phyloP scores from a whole-genome alignment of 2,329 filamentous ascomycete species.

The Fusarium sp. region DNA sequence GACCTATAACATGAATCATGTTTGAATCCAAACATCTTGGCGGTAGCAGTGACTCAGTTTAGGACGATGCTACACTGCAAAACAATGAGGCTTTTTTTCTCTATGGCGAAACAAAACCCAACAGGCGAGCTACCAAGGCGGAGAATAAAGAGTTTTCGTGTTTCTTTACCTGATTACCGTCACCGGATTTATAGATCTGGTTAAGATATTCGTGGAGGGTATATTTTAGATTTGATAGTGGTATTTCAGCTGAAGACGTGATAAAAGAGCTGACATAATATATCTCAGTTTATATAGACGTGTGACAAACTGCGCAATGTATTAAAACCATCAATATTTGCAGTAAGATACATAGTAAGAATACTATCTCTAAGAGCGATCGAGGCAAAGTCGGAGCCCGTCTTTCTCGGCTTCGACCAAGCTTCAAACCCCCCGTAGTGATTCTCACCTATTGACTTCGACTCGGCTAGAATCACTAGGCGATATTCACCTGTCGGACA shows the following conservation, averaged over 20 bases:
- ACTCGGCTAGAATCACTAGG: constrained; percentile 52
- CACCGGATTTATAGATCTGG: constrained; percentile 4
- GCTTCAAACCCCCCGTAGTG: constrained; percentile 46
- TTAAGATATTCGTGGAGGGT: background rate
- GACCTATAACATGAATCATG: constrained; percentile 28
- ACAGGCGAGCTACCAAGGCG: background rate
- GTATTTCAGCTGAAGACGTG: constrained; percentile 1
- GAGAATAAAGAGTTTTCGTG: background rate
- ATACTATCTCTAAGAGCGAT: background rate
- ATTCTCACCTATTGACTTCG: constrained; percentile 51
- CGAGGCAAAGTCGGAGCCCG: constrained; percentile 38
- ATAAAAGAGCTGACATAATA: background rate
- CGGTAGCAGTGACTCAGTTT: background rate
- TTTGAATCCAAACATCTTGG: constrained; percentile 23
- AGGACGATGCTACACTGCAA: constrained; percentile 18
- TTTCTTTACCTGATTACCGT: background rate
- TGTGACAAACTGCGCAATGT: background rate
- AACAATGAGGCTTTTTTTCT: constrained; percentile 3
- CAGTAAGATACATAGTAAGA: background rate
- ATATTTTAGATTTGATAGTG: background rate
- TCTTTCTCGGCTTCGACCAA: constrained; percentile 48
- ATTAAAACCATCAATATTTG: background rate
- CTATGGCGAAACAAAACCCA: background rate
- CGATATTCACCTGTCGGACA: constrained; percentile 52
- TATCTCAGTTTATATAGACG: background rate